These are phyloP conservation scores for Venturia asperata DNA, from an alignment of 2,329 filamentous ascomycete species.

Conservation along the genomic window DNA sequence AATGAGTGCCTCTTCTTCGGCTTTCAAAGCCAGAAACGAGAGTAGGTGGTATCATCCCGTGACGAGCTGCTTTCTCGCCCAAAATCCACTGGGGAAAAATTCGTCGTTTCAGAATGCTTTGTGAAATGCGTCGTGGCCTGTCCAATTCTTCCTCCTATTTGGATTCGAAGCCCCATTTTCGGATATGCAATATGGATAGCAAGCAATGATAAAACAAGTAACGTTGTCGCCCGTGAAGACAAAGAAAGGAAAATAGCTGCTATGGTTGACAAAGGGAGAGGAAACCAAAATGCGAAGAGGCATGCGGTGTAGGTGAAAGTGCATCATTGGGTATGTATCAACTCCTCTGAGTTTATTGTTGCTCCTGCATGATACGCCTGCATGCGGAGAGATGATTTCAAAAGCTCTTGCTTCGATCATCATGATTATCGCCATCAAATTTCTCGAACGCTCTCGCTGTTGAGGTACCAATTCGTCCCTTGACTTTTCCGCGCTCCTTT, in stretches of 20 bases:
- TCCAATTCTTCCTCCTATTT: not conserved
- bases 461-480: not conserved
- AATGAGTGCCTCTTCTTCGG: not conserved
- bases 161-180: not conserved
- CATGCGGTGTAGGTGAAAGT: not conserved
- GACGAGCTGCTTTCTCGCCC: not conserved
- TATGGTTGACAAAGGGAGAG: not conserved
- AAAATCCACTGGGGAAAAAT: not conserved
- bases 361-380: not conserved
- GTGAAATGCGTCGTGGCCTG: not conserved
- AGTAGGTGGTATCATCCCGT: conserved; percentile 13
- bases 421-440: not conserved
- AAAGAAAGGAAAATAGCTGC: not conserved
- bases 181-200: not conserved
- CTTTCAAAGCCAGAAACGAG: conserved; percentile 5
- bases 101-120: not conserved
- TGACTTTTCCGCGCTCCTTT: conserved; percentile 3
- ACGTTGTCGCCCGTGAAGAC: not conserved
- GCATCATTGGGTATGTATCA: conserved; percentile 5
- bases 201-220: not conserved
- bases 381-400: not conserved
- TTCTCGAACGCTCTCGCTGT: not conserved
- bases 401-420: not conserved
- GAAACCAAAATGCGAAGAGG: not conserved
- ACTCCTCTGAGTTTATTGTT: not conserved